Conservation (phyloP, 225 moss, liverwort and hornwort species). For the Rhytidiadelphus loreus region DNA sequence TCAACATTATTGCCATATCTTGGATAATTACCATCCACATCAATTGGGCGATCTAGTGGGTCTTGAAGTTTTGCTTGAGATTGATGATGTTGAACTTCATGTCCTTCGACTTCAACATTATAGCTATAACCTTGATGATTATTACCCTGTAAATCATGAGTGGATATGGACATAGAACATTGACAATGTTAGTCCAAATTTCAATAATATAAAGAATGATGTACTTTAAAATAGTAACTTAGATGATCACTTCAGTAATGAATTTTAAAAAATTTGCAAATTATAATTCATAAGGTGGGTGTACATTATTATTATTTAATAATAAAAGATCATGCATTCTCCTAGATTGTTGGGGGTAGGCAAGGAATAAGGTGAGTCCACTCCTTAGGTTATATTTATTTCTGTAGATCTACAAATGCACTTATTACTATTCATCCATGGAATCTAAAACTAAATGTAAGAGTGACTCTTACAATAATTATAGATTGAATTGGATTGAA, state of each 20-base stretch:
- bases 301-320: neutral
- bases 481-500: neutral
- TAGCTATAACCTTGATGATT: no score
- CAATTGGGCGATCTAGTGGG: neutral
- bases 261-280: neutral
- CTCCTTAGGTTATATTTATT: neutral
- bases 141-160: no score
- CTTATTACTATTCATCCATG: neutral
- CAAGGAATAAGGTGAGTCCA: neutral
- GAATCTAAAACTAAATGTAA: neutral
- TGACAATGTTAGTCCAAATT: neutral
- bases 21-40: neutral
- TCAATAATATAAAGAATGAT: neutral
- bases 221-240: no score
- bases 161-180: neutral
- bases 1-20: no score
- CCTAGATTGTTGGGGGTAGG: rapidly evolving
- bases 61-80: neutral
- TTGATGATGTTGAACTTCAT: neutral
- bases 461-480: neutral
- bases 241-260: neutral
- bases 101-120: neutral
- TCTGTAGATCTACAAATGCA: neutral
- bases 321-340: neutral
- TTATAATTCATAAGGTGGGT: neutral